Evolutionary conservation across 371 early-diverging fungal species (phyloP).

Genomic region (Mortierella sp.): DNA sequence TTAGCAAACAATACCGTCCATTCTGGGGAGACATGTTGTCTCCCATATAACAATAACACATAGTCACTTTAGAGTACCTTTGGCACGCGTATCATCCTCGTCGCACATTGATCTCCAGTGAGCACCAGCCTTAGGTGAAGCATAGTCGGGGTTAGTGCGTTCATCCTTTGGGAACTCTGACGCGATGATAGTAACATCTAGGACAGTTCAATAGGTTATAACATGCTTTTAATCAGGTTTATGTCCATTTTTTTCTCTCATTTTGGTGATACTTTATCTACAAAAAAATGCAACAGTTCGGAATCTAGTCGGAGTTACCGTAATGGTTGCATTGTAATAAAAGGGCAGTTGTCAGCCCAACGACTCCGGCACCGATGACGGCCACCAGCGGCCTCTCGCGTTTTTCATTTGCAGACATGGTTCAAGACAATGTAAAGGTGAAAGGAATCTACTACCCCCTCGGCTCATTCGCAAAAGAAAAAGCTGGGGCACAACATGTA

Average conservation of each 20-base stretch:
- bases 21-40: background rate
- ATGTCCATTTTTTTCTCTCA: background rate
- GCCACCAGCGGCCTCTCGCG: constrained; percentile 42
- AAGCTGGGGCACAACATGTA: background rate
- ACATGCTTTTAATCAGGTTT: background rate
- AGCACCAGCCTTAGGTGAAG: constrained; percentile 84
- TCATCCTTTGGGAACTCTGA: constrained; percentile 69
- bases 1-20: background rate
- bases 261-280: background rate
- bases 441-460: background rate
- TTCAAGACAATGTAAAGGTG: background rate
- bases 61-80: constrained; percentile 22
- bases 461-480: background rate
- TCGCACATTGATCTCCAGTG: constrained; percentile 77
- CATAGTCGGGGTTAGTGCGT: constrained; percentile 64
- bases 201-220: background rate
- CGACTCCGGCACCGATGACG: constrained; percentile 82
- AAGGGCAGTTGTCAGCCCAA: constrained; percentile 77
- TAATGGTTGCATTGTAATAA: constrained; percentile 65
- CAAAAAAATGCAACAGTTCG: background rate
- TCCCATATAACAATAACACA: no score
- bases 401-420: constrained; percentile 23
- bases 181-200: constrained; percentile 69
- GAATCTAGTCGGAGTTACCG: constrained; percentile 14
- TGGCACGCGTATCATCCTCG: constrained; percentile 59